phyloP scores from a whole-genome alignment of 106 monocot genomes.

The Alisma plantagoaquatica region DNA sequence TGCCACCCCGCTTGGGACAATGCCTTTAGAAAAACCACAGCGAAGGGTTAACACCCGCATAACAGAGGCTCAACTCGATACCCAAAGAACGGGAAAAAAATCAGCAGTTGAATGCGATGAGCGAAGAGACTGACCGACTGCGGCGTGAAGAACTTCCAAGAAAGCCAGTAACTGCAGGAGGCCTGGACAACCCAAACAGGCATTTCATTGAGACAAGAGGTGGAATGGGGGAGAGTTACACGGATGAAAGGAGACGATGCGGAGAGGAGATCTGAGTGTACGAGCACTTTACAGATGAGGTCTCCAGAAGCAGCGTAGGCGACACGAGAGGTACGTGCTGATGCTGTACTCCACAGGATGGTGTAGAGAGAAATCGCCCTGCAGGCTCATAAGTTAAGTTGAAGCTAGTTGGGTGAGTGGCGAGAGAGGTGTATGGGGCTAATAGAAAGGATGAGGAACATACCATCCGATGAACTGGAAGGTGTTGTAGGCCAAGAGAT shows the following conservation, averaged over 20 bases:
- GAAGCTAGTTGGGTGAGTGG: background rate
- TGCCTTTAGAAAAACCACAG: conserved; percentile 22
- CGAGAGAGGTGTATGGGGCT: conserved; percentile 5
- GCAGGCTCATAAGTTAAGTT: background rate
- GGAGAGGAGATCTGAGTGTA: background rate
- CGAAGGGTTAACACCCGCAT: background rate
- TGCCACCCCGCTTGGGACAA: conserved; percentile 55
- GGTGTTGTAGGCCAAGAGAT: conserved; percentile 72
- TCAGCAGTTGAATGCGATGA: background rate
- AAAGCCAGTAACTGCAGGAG: conserved; percentile 43
- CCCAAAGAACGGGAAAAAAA: background rate
- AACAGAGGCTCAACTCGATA: too few relatives aligned
- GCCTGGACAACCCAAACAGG: conserved; percentile 26
- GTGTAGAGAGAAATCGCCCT: conserved; percentile 50
- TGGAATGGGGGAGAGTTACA: background rate
- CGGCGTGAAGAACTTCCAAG: conserved; percentile 68
- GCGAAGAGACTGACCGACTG: conserved; percentile 29
- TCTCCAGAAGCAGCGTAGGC: conserved; percentile 61
- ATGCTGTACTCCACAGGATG: conserved; percentile 18
- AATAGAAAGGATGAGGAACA: conserved; percentile 2
- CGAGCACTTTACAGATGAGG: conserved; percentile 78
- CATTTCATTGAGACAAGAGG: background rate
- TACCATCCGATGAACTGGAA: conserved; percentile 73
- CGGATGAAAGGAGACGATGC: background rate
- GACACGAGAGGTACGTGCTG: conserved; percentile 35